phyloP scores from a whole-genome alignment of 345 rosid genomes.

The Eucalyptus regnans region DNA sequence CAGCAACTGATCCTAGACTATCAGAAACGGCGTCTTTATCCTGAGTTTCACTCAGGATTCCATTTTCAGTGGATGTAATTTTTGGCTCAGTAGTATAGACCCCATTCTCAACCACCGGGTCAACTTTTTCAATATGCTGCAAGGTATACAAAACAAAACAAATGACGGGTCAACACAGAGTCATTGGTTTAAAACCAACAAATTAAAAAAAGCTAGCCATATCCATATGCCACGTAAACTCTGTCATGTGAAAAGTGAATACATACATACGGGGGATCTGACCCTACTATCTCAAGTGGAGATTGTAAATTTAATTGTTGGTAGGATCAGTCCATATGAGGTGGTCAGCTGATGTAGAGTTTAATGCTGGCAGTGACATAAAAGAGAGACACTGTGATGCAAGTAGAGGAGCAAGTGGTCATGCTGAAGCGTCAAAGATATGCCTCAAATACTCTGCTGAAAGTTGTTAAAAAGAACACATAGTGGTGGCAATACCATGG shows the following conservation, averaged over 20 bases:
- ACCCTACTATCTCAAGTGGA: neutral
- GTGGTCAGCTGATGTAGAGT: neutral
- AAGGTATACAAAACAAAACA: neutral
- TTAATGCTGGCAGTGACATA: neutral
- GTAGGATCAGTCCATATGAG: neutral
- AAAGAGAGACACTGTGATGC: neutral
- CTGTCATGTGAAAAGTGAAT: neutral
- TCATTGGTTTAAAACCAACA: neutral
- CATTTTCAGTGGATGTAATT: conserved; percentile 58
- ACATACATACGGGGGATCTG: neutral
- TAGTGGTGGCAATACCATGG: neutral
- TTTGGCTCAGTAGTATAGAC: conserved; percentile 53
- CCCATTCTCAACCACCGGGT: conserved; percentile 49
- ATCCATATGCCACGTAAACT: neutral
- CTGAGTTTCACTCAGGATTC: conserved; percentile 49
- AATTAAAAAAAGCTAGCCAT: neutral
- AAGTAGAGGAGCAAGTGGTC: neutral
- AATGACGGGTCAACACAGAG: neutral
- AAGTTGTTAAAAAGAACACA: neutral
- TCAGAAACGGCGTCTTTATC: conserved; percentile 94
- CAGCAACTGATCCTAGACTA: conserved; percentile 61
- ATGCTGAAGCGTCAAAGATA: neutral
- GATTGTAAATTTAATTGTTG: neutral
- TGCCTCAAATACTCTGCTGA: neutral
- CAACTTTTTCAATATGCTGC: conserved; percentile 51